Base-by-base conservation (phyloP, 2,329 filamentous ascomycete genomes). In the Penicillium aurantiogriseum region DNA sequence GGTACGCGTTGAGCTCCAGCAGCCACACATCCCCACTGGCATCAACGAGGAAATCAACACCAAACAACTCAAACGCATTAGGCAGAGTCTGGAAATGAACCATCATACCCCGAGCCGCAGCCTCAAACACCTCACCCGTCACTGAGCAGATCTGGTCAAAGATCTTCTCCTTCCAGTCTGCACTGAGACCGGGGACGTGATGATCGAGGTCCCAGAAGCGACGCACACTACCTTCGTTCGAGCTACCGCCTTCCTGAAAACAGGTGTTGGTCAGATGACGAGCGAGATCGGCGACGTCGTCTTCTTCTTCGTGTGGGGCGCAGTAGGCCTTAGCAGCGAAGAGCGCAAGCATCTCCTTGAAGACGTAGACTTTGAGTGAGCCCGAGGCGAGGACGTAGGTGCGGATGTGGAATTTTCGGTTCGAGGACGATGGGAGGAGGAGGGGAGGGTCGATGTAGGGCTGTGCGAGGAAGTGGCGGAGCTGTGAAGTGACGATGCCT, bases 231-330 rank as follows among this genome's bases (percentile, higher is more conserved):
- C 86, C 87, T 62, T 86, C 83, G 58, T 84, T 78, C 23, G 71
- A 60, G 50, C 71, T 75, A n/a, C 72, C 75, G 21, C 77, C 79
- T 53, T 83, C 82, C 73, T 97, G 94, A 2, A 97, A 85, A 73
- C 94, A 99, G 2, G 94, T 97, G 74, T 99, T 99, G 44, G 94
- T 99, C 3, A 99, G 82, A 71, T 97, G 94, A 0, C 87, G 82
- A 49, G 86, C 85, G 6, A 96, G 83, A 64, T 88, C 81, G 7
- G 76, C 69, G 31, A 74, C 65, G 8, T 72, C 69, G 29, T 79
- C 76, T 42, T 72, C 76, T 43, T 72, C 72, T 23, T 76, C 74
- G 29, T 68, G 67, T 0, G 92, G 93, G 0, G 88, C 71, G 0
- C 75, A 69, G 76, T 97, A 99, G 0, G 86, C 74, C 60, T 85